Conservation (phyloP, 2,329 filamentous ascomycete species). For the Arthrobotrys musiformis region DNA sequence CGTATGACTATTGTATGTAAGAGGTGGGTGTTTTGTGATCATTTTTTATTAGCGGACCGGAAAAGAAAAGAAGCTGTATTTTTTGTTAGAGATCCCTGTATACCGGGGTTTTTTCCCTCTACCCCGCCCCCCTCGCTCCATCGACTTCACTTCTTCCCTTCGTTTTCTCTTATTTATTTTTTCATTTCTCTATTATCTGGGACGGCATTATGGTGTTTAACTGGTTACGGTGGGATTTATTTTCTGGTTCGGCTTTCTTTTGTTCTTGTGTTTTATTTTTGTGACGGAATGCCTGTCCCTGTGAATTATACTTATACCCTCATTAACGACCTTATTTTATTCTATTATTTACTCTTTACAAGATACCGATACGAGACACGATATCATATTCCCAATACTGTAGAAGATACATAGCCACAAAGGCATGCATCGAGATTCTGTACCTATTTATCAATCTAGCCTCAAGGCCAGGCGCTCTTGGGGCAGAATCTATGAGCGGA, state of each 20-base stretch:
- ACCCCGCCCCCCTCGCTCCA: neutral
- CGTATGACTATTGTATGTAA: neutral
- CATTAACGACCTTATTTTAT: constrained; percentile 42
- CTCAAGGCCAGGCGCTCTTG: too few relatives aligned
- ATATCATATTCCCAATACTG: too few relatives aligned
- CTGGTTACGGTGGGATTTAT: constrained; percentile 26
- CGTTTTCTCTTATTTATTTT: neutral
- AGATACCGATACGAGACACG: neutral
- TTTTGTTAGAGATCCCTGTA: neutral
- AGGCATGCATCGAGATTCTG: too few relatives aligned
- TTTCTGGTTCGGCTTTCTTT: neutral
- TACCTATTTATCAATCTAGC: too few relatives aligned
- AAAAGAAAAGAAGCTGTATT: neutral
- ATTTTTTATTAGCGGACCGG: neutral
- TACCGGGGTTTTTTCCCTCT: neutral
- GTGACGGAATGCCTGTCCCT: constrained; percentile 18
- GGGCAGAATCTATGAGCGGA: too few relatives aligned
- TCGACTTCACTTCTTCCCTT: neutral
- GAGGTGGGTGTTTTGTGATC: neutral
- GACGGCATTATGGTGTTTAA: constrained; percentile 45
- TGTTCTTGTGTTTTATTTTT: neutral
- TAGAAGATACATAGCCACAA: too few relatives aligned
- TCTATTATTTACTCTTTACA: constrained; percentile 13
- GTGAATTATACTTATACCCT: constrained; percentile 37
- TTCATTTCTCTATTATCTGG: constrained; percentile 10